phyloP scores from a whole-genome alignment of 176 grass and related monocot species.

The Guadua angustifolia region DNA sequence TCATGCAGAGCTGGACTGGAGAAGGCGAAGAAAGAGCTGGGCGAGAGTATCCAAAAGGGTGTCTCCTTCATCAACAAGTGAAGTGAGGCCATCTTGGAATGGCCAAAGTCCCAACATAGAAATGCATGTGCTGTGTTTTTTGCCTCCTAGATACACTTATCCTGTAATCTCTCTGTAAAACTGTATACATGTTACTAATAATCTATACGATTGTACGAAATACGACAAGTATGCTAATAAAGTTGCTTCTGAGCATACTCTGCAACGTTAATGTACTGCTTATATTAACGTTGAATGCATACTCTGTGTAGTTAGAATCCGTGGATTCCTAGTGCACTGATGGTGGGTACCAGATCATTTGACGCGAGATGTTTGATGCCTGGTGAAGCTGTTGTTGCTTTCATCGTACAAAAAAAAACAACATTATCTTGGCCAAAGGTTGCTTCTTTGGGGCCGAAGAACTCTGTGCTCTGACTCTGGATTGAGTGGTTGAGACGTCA shows the following conservation, averaged over 20 bases:
- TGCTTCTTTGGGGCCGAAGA: constrained; percentile 7
- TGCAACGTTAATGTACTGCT: no score
- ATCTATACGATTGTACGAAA: constrained; percentile 24
- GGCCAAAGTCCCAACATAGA: constrained; percentile 31
- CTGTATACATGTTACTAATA: background rate
- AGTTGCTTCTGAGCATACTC: constrained; percentile 18
- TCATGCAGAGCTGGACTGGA: constrained; percentile 65
- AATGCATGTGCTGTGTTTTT: constrained; percentile 33
- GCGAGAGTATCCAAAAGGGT: constrained; percentile 78
- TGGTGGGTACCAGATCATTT: background rate
- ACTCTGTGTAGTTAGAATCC: background rate
- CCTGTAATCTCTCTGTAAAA: constrained; percentile 18
- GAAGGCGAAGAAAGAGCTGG: constrained; percentile 85
- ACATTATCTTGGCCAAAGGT: constrained; percentile 33
- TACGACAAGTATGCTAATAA: background rate
- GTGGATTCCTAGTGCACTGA: background rate
- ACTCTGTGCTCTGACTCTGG: background rate
- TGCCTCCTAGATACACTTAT: background rate
- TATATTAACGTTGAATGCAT: background rate
- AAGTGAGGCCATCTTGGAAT: constrained; percentile 36
- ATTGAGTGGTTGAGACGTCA: constrained; percentile 7
- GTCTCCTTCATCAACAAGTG: constrained; percentile 76
- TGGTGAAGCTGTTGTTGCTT: background rate
- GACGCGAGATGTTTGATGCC: background rate
- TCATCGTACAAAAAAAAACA: background rate